Conservation (phyloP, 768 basidiomycete species). For the Kwoniella bestiolae region DNA sequence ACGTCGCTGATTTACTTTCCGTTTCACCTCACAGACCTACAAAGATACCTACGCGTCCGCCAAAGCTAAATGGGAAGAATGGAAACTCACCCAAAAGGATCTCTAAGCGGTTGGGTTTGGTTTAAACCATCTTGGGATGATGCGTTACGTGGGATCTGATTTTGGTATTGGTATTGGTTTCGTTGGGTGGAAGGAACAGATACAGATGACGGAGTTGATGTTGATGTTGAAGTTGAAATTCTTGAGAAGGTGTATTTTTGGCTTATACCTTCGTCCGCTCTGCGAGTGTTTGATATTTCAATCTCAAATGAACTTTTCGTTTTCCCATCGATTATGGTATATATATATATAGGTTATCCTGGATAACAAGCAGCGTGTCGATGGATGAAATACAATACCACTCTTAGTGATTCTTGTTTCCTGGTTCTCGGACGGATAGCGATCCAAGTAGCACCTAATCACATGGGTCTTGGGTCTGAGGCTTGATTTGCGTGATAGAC, state of each 20-base stretch:
- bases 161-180: too few relatives aligned
- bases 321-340: neutral
- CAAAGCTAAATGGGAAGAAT: constrained; percentile 35
- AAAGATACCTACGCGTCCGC: constrained; percentile 27
- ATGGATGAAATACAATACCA: too few relatives aligned
- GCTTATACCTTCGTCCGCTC: neutral
- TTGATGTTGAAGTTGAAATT: neutral
- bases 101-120: neutral
- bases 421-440: too few relatives aligned
- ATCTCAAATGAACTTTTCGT: neutral
- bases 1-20: neutral
- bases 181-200: too few relatives aligned
- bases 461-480: too few relatives aligned
- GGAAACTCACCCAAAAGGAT: constrained; percentile 23
- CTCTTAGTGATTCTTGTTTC: too few relatives aligned
- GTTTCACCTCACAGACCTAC: constrained; percentile 20
- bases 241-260: neutral
- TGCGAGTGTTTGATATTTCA: neutral
- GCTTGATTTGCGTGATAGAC: too few relatives aligned
- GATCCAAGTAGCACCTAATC: too few relatives aligned
- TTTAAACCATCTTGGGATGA: too few relatives aligned
- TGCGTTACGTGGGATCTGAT: too few relatives aligned
- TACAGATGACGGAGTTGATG: too few relatives aligned
- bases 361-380: too few relatives aligned
- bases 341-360: neutral